Conservation (phyloP, 441 rosid species). For the Pelargonium australe region DNA sequence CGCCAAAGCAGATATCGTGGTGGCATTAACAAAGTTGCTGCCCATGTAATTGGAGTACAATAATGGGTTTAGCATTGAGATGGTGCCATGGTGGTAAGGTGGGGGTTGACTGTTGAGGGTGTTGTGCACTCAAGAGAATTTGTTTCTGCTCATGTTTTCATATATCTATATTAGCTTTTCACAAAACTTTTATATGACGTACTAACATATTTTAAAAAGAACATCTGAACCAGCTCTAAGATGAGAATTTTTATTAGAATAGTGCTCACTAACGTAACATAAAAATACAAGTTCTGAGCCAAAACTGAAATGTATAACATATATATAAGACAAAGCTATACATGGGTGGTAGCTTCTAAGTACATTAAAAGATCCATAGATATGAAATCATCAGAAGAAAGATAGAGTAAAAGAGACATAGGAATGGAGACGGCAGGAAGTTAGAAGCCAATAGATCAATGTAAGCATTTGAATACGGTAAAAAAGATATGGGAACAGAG, state of each 20-base stretch:
- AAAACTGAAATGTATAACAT: neutral
- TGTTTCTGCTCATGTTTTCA: conserved; percentile 1
- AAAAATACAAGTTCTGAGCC: neutral
- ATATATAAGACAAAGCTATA: neutral
- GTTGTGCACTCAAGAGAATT: neutral
- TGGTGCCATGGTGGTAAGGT: neutral
- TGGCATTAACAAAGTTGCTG: neutral
- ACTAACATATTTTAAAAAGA: neutral
- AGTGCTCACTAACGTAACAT: neutral
- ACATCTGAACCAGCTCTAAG: neutral
- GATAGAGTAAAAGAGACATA: neutral
- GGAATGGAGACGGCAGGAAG: neutral
- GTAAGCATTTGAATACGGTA: neutral
- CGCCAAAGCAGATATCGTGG: too few relatives aligned
- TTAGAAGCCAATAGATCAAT: neutral
- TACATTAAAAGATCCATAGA: neutral
- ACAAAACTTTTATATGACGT: neutral
- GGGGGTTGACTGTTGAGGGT: neutral
- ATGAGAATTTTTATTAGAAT: neutral
- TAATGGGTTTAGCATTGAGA: neutral
- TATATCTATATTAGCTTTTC: neutral
- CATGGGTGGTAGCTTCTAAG: neutral
- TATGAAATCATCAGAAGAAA: neutral
- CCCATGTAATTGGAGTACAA: neutral
- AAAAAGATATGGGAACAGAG: neutral